A percentile compares a stretch with the other conserved stretches of the same genome.
These are phyloP conservation scores for Beta macrorhiza DNA, from an alignment of 179 eudicot genomes.

Conservation along the genomic window DNA sequence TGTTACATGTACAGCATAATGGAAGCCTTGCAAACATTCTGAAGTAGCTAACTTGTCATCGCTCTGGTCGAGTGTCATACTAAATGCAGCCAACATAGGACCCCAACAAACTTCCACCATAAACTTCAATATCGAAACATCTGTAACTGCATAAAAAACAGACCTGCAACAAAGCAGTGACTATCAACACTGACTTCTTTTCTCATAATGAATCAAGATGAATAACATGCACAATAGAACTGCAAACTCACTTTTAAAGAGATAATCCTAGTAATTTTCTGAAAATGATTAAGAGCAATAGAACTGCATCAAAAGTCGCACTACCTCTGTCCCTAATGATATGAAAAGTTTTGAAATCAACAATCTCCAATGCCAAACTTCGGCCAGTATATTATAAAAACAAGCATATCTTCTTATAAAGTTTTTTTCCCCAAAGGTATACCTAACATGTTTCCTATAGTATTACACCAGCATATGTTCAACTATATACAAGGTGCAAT, in stretches of 20 bases:
- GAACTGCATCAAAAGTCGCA: no score
- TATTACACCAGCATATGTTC: neutral
- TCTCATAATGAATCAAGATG: neutral
- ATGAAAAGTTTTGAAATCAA: neutral
- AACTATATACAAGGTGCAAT: neutral
- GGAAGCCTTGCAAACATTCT: slow-evolving; percentile 86
- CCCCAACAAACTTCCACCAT: slow-evolving; percentile 99
- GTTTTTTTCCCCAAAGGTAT: no score
- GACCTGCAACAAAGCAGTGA: slow-evolving; percentile 53
- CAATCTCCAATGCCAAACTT: neutral
- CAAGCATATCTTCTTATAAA: no score
- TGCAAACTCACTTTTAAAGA: neutral
- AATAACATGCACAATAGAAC: neutral
- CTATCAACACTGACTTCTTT: neutral
- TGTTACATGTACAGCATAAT: slow-evolving; percentile 92
- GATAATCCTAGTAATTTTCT: neutral
- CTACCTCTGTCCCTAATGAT: neutral
- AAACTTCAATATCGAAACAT: slow-evolving; percentile 88
- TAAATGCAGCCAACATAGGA: slow-evolving; percentile 98
- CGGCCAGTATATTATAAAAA: no score
- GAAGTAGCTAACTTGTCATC: slow-evolving; percentile 86
- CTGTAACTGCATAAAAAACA: slow-evolving; percentile 66
- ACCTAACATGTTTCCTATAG: neutral
- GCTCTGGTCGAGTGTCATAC: slow-evolving; percentile 97
- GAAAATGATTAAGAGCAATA: neutral